Percentiles rank a stretch among this genome's conserved stretches.
These are phyloP conservation scores for Carpinus fangiana DNA, from an alignment of 306 rosid species.

Conservation along the genomic window DNA sequence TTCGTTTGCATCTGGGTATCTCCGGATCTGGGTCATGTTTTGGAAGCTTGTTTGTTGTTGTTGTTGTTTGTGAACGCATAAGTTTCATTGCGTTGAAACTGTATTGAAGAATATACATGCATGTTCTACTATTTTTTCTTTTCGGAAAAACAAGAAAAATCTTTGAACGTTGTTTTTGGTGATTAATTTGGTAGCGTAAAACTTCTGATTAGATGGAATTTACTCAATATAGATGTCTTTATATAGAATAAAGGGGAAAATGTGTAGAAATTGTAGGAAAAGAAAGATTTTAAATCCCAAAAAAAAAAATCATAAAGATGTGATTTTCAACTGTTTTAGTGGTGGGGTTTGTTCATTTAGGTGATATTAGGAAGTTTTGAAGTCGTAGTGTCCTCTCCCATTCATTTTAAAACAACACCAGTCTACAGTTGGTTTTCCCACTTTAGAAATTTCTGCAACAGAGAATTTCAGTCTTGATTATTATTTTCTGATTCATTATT, in stretches of 20 bases:
- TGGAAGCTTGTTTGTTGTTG: neutral
- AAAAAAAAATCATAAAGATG: no score
- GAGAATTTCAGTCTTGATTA: neutral
- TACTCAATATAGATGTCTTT: no score
- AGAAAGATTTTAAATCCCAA: neutral
- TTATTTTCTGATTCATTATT: neutral
- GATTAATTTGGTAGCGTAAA: neutral
- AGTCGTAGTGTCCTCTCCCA: neutral
- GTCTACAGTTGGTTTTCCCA: neutral
- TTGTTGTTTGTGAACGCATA: neutral
- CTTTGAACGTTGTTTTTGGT: neutral
- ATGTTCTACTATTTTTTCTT: neutral
- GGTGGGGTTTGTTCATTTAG: no score
- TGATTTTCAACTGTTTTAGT: no score
- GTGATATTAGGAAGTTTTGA: neutral
- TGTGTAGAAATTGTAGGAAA: neutral
- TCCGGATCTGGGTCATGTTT: conserved; percentile 1
- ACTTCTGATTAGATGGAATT: neutral
- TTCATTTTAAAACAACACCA: neutral
- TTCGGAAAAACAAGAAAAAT: neutral
- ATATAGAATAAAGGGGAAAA: neutral
- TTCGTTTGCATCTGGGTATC: neutral
- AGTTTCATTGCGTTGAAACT: neutral
- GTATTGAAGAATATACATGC: no score
- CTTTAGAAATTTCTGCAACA: neutral